Evolutionary conservation across 768 basidiomycete species (phyloP).

Genomic region (Phylloporus sp.): DNA sequence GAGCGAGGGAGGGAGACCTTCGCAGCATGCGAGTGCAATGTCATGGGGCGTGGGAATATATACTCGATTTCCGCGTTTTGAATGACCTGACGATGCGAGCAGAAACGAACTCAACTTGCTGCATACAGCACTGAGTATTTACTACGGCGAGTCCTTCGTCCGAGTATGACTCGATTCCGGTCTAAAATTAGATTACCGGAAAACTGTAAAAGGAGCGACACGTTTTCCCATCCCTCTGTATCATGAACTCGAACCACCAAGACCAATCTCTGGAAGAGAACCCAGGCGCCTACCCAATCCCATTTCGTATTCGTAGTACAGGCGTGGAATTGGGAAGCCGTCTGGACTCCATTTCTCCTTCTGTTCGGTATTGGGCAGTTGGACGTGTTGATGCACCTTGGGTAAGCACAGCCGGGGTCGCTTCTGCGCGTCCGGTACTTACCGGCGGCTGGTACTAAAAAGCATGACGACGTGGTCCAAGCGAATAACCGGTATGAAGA

Average conservation of each 20-base stretch:
- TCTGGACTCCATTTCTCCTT: conserved; percentile 11
- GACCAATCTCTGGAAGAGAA: neutral
- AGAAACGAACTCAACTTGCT: no score
- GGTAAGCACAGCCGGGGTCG: conserved; percentile 10
- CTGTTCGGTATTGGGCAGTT: conserved; percentile 14
- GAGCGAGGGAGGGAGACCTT: conserved; percentile 12
- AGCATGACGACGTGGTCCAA: conserved; percentile 7
- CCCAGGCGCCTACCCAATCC: conserved; percentile 19
- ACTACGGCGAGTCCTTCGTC: no score
- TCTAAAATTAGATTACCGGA: neutral
- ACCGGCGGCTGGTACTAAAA: neutral
- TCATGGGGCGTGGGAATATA: conserved; percentile 9
- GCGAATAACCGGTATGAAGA: conserved; percentile 16
- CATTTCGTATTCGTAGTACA: neutral
- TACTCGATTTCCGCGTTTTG: no score
- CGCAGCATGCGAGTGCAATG: conserved; percentile 16
- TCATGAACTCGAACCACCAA: neutral
- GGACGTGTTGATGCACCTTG: neutral
- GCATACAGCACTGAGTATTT: no score
- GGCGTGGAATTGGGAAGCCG: conserved; percentile 13
- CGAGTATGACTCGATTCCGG: neutral
- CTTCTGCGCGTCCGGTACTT: neutral
- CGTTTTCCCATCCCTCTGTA: no score
- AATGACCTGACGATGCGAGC: no score
- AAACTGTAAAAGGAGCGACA: neutral